Evolutionary conservation across 2,329 filamentous ascomycete species (phyloP).

Genomic region (Fusarium setosum): DNA sequence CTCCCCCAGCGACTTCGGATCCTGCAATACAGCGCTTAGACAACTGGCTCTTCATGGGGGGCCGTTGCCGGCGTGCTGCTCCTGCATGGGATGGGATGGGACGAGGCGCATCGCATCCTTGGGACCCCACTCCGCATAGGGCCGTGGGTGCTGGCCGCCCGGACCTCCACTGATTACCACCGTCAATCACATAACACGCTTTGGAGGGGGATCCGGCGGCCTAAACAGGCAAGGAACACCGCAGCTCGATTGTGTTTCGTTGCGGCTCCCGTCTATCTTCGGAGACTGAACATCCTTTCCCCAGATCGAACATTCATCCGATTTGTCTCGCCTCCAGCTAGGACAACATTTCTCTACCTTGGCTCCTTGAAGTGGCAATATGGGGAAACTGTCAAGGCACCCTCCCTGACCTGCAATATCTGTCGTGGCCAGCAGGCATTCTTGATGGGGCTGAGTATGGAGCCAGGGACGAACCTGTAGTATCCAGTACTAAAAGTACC

Average conservation of each 20-base stretch:
- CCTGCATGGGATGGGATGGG: conserved; percentile 7
- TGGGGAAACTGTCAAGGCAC: background rate
- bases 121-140: background rate
- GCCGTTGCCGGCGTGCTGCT: conserved; percentile 7
- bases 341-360: background rate
- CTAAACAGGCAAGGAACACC: conserved; percentile 20
- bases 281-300: background rate
- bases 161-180: conserved; percentile 23
- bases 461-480: conserved; percentile 23
- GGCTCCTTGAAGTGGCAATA: background rate
- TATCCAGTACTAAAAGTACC: conserved; percentile 22
- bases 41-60: background rate
- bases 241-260: conserved; percentile 13
- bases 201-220: conserved; percentile 10
- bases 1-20: background rate
- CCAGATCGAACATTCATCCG: background rate
- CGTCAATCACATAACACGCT: conserved; percentile 42
- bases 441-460: background rate
- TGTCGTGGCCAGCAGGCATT: background rate
- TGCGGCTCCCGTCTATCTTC: conserved; percentile 15
- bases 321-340: background rate
- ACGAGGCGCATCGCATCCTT: background rate
- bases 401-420: background rate
- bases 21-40: background rate
- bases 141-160: background rate